phyloP scores from a whole-genome alignment of 2,329 filamentous ascomycete species.

The Hypoxylon sp. region DNA sequence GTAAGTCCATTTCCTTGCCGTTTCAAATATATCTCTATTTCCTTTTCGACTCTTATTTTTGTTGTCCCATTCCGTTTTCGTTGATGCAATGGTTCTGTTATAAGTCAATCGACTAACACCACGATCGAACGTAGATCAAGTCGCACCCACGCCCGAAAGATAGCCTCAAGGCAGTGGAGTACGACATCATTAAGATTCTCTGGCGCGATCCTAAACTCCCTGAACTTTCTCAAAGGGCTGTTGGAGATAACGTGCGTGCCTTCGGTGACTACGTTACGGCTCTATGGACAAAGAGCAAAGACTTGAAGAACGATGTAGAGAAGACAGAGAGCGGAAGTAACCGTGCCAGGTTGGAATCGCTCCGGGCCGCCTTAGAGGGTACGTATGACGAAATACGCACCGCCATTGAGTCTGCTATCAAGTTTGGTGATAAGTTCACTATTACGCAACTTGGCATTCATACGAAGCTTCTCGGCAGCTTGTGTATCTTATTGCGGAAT shows the following conservation, averaged over 20 bases:
- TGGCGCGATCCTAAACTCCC: conserved; percentile 45
- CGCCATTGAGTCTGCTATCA: conserved; percentile 68
- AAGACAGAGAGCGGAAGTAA: conserved; percentile 36
- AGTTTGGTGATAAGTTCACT: conserved; percentile 69
- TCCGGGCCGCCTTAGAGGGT: conserved; percentile 60
- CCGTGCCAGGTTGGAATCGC: conserved; percentile 52
- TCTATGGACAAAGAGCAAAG: conserved; percentile 64
- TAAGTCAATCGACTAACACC: conserved; percentile 15
- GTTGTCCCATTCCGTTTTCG: not conserved
- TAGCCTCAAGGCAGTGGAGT: conserved; percentile 47
- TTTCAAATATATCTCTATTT: not conserved
- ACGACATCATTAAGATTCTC: conserved; percentile 51
- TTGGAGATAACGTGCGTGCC: conserved; percentile 59
- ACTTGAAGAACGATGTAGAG: conserved; percentile 60
- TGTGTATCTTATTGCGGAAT: conserved; percentile 69
- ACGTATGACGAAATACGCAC: conserved; percentile 66
- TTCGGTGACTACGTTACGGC: conserved; percentile 68
- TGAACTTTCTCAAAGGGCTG: conserved; percentile 54
- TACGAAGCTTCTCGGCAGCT: conserved; percentile 68
- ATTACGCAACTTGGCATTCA: conserved; percentile 72
- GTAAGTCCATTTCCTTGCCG: conserved; percentile 20
- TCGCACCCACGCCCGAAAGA: conserved; percentile 44
- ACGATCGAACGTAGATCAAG: conserved; percentile 41
- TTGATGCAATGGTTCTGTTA: not conserved
- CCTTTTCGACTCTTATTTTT: not conserved